These are phyloP conservation scores for Globisporangium rhizosaccharum DNA, from an alignment of 352 stramenopile genomes.

Conservation along the genomic window DNA sequence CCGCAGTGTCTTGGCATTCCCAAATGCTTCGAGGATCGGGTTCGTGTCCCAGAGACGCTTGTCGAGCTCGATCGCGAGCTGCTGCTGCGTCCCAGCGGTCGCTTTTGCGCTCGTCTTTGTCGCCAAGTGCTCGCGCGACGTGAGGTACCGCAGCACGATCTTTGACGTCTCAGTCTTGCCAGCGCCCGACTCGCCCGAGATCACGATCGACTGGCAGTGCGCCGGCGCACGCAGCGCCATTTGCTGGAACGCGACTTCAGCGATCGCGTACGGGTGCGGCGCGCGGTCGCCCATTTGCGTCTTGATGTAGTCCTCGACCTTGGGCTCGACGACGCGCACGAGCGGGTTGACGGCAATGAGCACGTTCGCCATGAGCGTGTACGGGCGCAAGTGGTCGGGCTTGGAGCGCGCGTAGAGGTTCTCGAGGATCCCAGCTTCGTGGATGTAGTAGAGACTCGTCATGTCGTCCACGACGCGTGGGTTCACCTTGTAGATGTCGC, in stretches of 20 bases:
- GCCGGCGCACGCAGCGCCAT: constrained; percentile 77
- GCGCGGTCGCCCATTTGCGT: constrained; percentile 83
- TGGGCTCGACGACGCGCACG: constrained; percentile 72
- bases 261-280: constrained; percentile 79
- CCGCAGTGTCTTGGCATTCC: constrained; percentile 84
- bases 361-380: constrained; percentile 88
- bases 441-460: constrained; percentile 86
- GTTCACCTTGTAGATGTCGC: constrained; percentile 84
- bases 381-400: constrained; percentile 67
- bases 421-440: constrained; percentile 81
- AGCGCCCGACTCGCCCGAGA: constrained; percentile 81
- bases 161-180: constrained; percentile 89
- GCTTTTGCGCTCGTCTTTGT: constrained; percentile 25
- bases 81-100: constrained; percentile 31
- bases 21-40: constrained; percentile 84
- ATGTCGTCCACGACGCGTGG: constrained; percentile 85
- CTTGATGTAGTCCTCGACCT: constrained; percentile 86
- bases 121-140: constrained; percentile 68
- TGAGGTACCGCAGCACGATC: constrained; percentile 86
- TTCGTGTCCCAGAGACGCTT: constrained; percentile 87
- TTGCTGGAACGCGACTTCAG: constrained; percentile 87
- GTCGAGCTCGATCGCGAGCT: constrained; percentile 74
- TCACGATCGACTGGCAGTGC: constrained; percentile 86
- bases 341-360: constrained; percentile 85
- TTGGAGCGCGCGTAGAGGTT: constrained; percentile 75